Base-by-base conservation (phyloP, 164 flowering plant genomes). In the Magnolia kwangsiensis region DNA sequence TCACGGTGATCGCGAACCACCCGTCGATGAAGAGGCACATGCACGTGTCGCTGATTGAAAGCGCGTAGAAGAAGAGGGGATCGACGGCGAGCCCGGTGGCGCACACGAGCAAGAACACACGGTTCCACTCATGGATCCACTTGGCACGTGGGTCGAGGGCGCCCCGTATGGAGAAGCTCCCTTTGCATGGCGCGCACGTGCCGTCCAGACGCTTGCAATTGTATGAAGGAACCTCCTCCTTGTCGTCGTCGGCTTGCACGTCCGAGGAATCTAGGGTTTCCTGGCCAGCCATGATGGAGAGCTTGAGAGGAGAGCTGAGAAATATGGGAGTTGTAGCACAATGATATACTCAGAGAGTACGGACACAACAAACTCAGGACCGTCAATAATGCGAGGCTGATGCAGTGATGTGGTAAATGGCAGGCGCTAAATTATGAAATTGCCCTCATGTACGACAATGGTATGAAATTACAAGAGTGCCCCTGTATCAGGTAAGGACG, bases 11-110 rank as follows among this genome's bases (percentile, higher is more conserved):
- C 81, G 96, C 92, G 77, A 96, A 87, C 98, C 98, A 96, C 9
- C 98, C 99, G 82, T 96, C 99, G 14, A 96, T 84, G 81, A 88
- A 93, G 61, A 96, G 86, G 73, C 99, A 93, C 91, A 92, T 83
- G 76, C 89, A 90, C 21, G 86, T 82, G 16, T 90, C 92, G 79
- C 92, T 92, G 24, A 96, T 85, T 0, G 99, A 92, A 23, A 96
- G 87, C 1, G 94, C 81, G 82, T 96, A 93, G 89, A 96, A 92
- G 87, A 96, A 96, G 75, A 96, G 86, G 0, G 99, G 99, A 78
- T 96, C 99, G 1, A 96, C 88, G 64, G 92, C 90, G 3, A 93
- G 87, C 0, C 99, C 99, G 2, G 85, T 71, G 9, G 92, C 93
- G 68, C 91, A 88, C 0, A 92, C 96, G 0, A 96, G 84, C 29